phyloP scores from a whole-genome alignment of 2,329 filamentous ascomycete genomes.

The Sarocladiaceae sp. region DNA sequence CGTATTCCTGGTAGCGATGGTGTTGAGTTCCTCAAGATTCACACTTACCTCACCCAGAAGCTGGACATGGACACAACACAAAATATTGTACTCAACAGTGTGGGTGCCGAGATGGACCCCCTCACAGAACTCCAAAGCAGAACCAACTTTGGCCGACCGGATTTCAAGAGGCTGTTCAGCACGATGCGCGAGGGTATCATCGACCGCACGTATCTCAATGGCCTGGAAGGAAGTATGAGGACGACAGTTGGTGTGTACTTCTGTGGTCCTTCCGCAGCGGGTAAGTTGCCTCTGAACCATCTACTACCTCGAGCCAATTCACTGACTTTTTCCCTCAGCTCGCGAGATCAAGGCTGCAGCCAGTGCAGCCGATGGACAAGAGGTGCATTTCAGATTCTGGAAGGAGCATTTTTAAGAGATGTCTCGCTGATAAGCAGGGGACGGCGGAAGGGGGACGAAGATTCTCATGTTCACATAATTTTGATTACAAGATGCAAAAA shows the following conservation, averaged over 20 bases:
- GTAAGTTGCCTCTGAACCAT: slow-evolving; percentile 30
- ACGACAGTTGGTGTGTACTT: slow-evolving; percentile 97
- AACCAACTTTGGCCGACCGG: slow-evolving; percentile 91
- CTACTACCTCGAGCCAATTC: neutral
- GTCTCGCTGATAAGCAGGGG: neutral
- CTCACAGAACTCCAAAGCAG: slow-evolving; percentile 83
- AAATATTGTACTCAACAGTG: slow-evolving; percentile 95
- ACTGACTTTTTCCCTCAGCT: slow-evolving; percentile 49
- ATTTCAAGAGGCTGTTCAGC: slow-evolving; percentile 74
- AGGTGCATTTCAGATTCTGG: slow-evolving; percentile 96
- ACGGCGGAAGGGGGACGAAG: neutral
- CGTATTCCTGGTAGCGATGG: slow-evolving; percentile 60
- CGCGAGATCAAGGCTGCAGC: slow-evolving; percentile 80
- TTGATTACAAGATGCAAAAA: neutral
- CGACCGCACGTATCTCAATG: slow-evolving; percentile 77
- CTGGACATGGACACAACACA: slow-evolving; percentile 88
- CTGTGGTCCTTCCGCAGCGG: slow-evolving; percentile 75
- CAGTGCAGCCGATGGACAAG: slow-evolving; percentile 62
- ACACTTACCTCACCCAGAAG: slow-evolving; percentile 93
- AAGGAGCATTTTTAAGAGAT: slow-evolving; percentile 75
- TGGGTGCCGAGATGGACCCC: slow-evolving; percentile 81
- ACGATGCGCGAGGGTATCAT: slow-evolving; percentile 85
- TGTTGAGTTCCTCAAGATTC: slow-evolving; percentile 88
- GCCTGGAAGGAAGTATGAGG: slow-evolving; percentile 66
- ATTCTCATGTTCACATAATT: slow-evolving; percentile 9